Evolutionary conservation across 2,329 filamentous ascomycete species (phyloP).

Genomic region (Trichocomaceae sp.): DNA sequence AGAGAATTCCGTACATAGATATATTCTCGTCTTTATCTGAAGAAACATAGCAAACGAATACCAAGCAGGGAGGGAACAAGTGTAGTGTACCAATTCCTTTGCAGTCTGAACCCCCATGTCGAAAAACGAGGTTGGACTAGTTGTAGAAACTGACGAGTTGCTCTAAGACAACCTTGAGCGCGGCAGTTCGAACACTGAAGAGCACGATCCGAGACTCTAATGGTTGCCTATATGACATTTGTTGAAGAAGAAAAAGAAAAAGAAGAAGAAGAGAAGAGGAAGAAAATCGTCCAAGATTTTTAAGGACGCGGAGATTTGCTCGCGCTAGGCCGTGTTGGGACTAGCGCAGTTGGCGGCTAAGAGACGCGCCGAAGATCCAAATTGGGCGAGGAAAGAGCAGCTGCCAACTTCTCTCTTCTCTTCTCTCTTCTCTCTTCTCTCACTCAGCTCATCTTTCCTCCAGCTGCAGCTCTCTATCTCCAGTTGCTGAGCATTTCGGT

Average conservation of each 20-base stretch:
- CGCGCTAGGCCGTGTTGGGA: slow-evolving; percentile 26
- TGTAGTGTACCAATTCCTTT: slow-evolving; percentile 40
- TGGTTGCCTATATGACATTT: slow-evolving; percentile 70
- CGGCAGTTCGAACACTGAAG: slow-evolving; percentile 81
- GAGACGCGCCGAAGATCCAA: slow-evolving; percentile 29
- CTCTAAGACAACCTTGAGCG: slow-evolving; percentile 98
- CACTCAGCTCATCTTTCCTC: not conserved
- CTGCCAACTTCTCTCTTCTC: too few species aligned
- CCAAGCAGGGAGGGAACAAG: not conserved
- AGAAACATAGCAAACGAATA: not conserved
- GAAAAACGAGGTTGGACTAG: slow-evolving; percentile 56
- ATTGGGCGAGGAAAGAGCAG: slow-evolving; percentile 8
- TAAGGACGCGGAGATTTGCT: slow-evolving; percentile 19
- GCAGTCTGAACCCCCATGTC: slow-evolving; percentile 50
- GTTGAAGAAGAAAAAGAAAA: slow-evolving; percentile 46
- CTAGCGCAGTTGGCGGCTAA: slow-evolving; percentile 21
- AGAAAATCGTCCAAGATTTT: slow-evolving; percentile 19
- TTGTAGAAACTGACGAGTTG: slow-evolving; percentile 63
- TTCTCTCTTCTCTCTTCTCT: too few species aligned
- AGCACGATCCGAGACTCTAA: slow-evolving; percentile 99
- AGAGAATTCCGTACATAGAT: not conserved
- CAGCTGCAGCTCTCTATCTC: not conserved
- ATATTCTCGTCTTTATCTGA: not conserved
- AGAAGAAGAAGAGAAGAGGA: slow-evolving; percentile 32
- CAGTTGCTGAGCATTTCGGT: not conserved